Percentiles rank a stretch among this genome's conserved stretches.
phyloP scores from a whole-genome alignment of 169 alveolate species.

The Eimeria brunetti region DNA sequence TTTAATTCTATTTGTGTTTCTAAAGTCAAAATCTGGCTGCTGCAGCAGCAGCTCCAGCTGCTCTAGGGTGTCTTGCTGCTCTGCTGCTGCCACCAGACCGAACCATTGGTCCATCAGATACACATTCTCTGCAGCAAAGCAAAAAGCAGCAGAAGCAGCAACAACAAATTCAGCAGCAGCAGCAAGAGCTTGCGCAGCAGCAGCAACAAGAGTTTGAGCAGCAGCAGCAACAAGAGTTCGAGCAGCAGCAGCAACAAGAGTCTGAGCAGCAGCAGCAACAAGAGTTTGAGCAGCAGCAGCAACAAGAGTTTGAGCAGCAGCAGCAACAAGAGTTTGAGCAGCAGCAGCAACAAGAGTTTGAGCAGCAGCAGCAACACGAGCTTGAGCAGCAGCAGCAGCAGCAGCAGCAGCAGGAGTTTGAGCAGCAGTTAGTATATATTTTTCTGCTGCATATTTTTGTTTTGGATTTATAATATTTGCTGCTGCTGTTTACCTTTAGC shows the following conservation, averaged over 20 bases:
- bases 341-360: too few species aligned
- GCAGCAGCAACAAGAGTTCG: too few species aligned
- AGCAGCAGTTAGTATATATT: not conserved
- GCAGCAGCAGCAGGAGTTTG: not conserved
- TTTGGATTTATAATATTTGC: not conserved
- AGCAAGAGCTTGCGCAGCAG: too few species aligned
- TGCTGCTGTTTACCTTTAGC: constrained; percentile 29
- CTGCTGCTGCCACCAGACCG: constrained; percentile 75
- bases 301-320: too few species aligned
- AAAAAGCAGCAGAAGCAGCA: not conserved
- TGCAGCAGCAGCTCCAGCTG: constrained; percentile 53
- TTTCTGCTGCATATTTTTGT: not conserved
- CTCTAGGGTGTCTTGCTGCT: constrained; percentile 66
- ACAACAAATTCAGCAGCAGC: not conserved
- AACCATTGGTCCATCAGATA: constrained; percentile 56
- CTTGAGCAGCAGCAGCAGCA: too few species aligned
- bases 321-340: too few species aligned
- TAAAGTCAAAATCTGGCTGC: constrained; percentile 73
- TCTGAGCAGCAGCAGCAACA: too few species aligned
- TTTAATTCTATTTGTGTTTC: constrained; percentile 73
- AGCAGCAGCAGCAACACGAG: too few species aligned
- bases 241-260: too few species aligned
- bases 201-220: too few species aligned
- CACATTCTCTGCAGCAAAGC: not conserved
- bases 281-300: too few species aligned